A percentile compares a stretch with the other conserved stretches of the same genome.
Conservation (phyloP, 2,329 filamentous ascomycete genomes). For the Sarocladium kiliense region DNA sequence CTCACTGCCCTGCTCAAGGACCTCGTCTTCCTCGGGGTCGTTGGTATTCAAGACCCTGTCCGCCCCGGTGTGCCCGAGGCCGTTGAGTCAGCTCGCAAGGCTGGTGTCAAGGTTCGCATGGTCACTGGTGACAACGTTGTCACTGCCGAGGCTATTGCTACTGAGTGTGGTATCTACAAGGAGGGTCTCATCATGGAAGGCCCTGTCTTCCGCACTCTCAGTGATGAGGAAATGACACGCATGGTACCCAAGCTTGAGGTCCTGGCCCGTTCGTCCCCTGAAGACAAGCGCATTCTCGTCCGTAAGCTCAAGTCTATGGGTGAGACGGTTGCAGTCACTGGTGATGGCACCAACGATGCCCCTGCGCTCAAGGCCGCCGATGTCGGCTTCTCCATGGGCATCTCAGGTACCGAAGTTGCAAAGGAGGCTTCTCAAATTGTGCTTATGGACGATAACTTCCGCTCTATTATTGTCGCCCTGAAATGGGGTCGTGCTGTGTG, state of each 20-base stretch:
- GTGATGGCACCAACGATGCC: conserved; percentile 59
- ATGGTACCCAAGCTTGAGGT: conserved; percentile 58
- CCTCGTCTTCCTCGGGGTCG: conserved; percentile 36
- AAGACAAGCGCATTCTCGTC: conserved; percentile 59
- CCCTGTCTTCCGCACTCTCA: conserved; percentile 48
- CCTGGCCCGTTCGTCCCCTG: conserved; percentile 58
- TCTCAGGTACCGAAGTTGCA: conserved; percentile 56
- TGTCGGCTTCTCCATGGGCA: conserved; percentile 60
- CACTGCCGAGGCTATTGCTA: conserved; percentile 39
- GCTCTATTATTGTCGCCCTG: conserved; percentile 55
- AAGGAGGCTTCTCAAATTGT: conserved; percentile 60
- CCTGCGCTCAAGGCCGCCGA: conserved; percentile 57
- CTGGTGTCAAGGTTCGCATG: conserved; percentile 63
- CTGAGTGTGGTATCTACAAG: conserved; percentile 35
- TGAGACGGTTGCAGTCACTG: conserved; percentile 57
- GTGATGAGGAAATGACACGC: conserved; percentile 40
- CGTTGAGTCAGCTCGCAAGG: conserved; percentile 56
- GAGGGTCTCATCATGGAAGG: conserved; percentile 62
- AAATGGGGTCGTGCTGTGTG: conserved; percentile 54
- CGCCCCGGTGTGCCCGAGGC: conserved; percentile 57
- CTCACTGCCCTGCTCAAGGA: conserved; percentile 47
- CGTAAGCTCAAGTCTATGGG: conserved; percentile 58
- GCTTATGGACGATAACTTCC: conserved; percentile 58
- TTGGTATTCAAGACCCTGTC: conserved; percentile 66
- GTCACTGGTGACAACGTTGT: conserved; percentile 46